Evolutionary conservation across 1,139 yeast species (phyloP).

Genomic region (Geotrichum aggregatum): DNA sequence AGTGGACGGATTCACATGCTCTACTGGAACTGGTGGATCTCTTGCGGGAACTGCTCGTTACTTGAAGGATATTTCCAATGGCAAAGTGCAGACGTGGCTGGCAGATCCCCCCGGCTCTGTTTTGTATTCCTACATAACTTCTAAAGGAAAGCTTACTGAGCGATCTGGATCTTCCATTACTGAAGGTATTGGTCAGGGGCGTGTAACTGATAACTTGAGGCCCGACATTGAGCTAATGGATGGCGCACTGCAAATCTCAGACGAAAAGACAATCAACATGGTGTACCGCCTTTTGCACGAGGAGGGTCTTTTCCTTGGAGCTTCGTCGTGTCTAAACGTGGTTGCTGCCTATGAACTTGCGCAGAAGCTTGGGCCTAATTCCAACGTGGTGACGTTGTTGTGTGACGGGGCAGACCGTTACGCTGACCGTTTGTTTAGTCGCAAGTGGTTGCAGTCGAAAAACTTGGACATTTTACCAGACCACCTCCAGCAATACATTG

Average conservation of each 20-base stretch:
- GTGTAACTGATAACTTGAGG: constrained; percentile 76
- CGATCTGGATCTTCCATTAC: constrained; percentile 82
- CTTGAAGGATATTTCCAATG: constrained; percentile 60
- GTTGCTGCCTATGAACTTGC: constrained; percentile 78
- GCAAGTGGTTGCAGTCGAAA: constrained; percentile 70
- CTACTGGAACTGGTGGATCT: constrained; percentile 91
- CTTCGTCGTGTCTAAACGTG: constrained; percentile 78
- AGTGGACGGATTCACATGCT: constrained; percentile 79
- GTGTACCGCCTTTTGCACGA: constrained; percentile 75
- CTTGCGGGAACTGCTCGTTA: constrained; percentile 79
- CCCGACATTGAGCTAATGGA: constrained; percentile 75
- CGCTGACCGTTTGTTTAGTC: constrained; percentile 72
- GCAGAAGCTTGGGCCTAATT: constrained; percentile 66
- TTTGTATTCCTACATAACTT: constrained; percentile 68
- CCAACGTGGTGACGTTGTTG: constrained; percentile 78
- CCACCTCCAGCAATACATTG: constrained; percentile 63
- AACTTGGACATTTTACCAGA: constrained; percentile 65
- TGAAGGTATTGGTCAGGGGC: constrained; percentile 94
- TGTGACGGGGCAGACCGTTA: constrained; percentile 90
- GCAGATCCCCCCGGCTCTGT: constrained; percentile 96
- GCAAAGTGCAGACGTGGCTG: constrained; percentile 56
- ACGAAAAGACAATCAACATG: constrained; percentile 73
- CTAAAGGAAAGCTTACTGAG: constrained; percentile 57
- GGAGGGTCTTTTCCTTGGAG: constrained; percentile 89
- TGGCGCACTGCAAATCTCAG: constrained; percentile 67